phyloP scores from a whole-genome alignment of 2,329 filamentous ascomycete species.

The Dichotomopilus funicola region DNA sequence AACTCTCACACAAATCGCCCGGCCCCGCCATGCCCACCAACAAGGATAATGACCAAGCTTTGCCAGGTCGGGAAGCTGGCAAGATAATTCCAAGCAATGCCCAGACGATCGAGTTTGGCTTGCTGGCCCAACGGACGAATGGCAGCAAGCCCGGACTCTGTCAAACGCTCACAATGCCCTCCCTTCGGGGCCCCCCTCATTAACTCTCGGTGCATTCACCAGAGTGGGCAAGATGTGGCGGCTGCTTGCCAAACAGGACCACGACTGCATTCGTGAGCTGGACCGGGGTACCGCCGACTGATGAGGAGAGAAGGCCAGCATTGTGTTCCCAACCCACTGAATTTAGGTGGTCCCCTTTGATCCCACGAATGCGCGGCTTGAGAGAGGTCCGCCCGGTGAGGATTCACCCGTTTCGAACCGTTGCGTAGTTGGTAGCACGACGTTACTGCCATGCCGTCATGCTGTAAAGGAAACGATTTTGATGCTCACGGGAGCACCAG shows the following conservation, averaged over 20 bases:
- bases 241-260: slow-evolving; percentile 4
- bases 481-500: too few relatives aligned
- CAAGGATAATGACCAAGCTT: slow-evolving; percentile 12
- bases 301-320: too few relatives aligned
- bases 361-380: too few relatives aligned
- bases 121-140: slow-evolving; percentile 11
- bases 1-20: not conserved
- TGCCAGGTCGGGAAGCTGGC: slow-evolving; percentile 19
- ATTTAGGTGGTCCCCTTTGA: too few relatives aligned
- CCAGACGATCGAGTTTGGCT: slow-evolving; percentile 7
- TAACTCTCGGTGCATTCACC: slow-evolving; percentile 10
- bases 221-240: slow-evolving; percentile 10
- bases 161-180: not conserved
- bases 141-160: not conserved
- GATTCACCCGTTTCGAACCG: too few relatives aligned
- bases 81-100: slow-evolving; percentile 11
- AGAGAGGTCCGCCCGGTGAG: too few relatives aligned
- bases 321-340: too few relatives aligned
- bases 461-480: too few relatives aligned
- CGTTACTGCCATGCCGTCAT: too few relatives aligned
- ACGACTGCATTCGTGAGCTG: slow-evolving; percentile 8
- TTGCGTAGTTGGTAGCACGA: too few relatives aligned
- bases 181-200: not conserved
- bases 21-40: slow-evolving; percentile 3
- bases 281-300: slow-evolving; percentile 22